Evolutionary conservation across 1,284 basidiomycete genomes (phyloP), one percentile per base, ranked within the genome.

Genomic region (Moniliella sp.): DNA sequence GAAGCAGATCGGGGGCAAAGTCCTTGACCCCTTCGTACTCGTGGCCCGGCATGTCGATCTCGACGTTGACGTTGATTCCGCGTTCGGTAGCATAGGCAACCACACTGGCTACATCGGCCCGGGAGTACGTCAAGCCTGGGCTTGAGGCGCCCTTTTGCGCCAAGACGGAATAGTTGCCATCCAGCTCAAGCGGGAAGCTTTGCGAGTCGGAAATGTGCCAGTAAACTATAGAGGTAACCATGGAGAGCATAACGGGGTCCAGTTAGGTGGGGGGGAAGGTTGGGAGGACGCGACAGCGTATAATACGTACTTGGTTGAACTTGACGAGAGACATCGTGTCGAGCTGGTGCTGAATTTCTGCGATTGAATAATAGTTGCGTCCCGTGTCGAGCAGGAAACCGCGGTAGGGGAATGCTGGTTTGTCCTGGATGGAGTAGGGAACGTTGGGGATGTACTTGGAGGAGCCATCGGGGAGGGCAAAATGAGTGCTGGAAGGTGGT

Each of bases 321-420:
- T 91, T 91, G 44, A 77, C 76, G 69, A 71, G 73, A 39, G 74
- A 74, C 80, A 84, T 83, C 1, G 76, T 73, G 43, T 83, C 76
- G 12, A 91, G 58, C 4, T 75, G 76, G 18, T 74, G 69, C 36
- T 74, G 67, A 48, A 84, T 70, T 44, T 76, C 73, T 0, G 53
- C 5, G 4, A 55, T 61, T 14, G 59, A 45, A 23, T 45, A 72
- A 65, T 57, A 78, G 57, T 75, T 71, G n/a, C 75, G 64, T 1
- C 74, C 61, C 0, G 76, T 86, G 48, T 91, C 83, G 7, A 91
- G 67, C 65, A 77, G 69, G 32, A 88, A 66, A 2, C 79, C 80
- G 15, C 83, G 54, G 52, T 46, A 55, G 1, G 61, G 52, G 35
- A 65, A 66, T 0, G 60, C 60, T 0, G 66, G 64, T 12, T 42